Evolutionary conservation across 139 green algal genomes (phyloP).

Genomic region (Tetradesmus obliquus): DNA sequence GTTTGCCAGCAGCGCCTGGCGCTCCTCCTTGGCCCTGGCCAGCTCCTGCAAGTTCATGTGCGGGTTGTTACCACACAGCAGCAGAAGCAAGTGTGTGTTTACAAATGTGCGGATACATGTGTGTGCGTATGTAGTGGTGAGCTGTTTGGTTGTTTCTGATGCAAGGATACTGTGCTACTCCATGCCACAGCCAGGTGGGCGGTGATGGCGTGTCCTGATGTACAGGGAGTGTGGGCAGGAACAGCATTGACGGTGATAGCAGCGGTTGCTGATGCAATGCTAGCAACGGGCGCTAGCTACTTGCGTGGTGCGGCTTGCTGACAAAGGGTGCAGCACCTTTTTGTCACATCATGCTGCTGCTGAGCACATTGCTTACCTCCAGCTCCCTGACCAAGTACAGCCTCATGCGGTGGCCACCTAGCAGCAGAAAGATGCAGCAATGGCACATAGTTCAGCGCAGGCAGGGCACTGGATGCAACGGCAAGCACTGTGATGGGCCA

Average conservation of each 20-base stretch:
- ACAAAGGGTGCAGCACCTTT: too few relatives aligned
- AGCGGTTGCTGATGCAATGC: too few relatives aligned
- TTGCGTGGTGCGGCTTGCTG: too few relatives aligned
- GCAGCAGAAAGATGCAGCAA: background rate
- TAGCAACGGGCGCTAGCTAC: too few relatives aligned
- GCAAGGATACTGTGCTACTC: too few relatives aligned
- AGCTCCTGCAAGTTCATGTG: background rate
- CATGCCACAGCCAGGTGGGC: too few relatives aligned
- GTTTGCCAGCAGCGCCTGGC: background rate
- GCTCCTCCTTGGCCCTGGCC: background rate
- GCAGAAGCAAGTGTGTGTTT: background rate
- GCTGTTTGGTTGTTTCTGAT: background rate
- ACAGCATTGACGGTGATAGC: too few relatives aligned
- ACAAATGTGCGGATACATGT: background rate
- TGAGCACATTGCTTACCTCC: background rate
- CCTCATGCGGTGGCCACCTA: background rate
- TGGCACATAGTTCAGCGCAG: background rate
- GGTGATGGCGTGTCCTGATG: too few relatives aligned
- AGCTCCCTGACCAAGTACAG: constrained; percentile 31
- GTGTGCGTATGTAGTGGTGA: background rate
- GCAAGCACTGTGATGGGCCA: too few relatives aligned
- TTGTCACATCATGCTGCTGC: too few relatives aligned
- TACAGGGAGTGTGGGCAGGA: too few relatives aligned
- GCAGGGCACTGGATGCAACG: too few relatives aligned
- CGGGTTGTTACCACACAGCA: background rate